These are phyloP conservation scores for Phaffia tasmanica DNA, from an alignment of 768 basidiomycete genomes.

Conservation along the genomic window DNA sequence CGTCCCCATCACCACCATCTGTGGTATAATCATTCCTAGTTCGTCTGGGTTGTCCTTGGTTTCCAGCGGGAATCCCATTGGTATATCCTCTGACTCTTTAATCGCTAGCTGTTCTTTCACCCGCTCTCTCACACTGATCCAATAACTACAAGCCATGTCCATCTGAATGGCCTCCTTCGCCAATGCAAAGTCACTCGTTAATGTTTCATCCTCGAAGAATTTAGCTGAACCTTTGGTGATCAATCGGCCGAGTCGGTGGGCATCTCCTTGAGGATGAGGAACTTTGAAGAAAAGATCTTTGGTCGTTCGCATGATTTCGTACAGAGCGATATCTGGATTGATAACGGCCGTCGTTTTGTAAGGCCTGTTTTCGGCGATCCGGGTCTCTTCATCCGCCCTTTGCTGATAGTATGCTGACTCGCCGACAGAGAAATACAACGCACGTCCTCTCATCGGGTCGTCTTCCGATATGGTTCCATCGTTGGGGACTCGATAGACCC, in stretches of 20 bases:
- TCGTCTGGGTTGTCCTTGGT: conserved; percentile 12
- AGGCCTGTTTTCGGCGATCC: neutral
- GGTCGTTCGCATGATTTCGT: conserved; percentile 43
- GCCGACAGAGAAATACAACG: neutral
- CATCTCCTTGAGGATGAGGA: conserved; percentile 91
- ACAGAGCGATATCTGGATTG: conserved; percentile 54
- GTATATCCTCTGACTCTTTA: conserved; percentile 49
- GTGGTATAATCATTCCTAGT: conserved; percentile 79
- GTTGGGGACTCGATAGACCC: conserved; percentile 69
- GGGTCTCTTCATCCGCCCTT: conserved; percentile 7
- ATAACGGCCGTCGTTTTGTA: conserved; percentile 40
- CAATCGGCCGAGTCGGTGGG: conserved; percentile 88
- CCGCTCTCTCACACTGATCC: conserved; percentile 88
- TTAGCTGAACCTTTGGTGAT: conserved; percentile 80
- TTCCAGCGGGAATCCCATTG: conserved; percentile 47
- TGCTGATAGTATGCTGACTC: neutral
- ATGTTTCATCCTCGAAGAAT: conserved; percentile 71
- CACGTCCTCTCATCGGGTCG: neutral
- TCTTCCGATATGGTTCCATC: conserved; percentile 15
- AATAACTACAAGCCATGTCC: conserved; percentile 92
- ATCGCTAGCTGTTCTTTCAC: conserved; percentile 87
- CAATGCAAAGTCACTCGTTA: conserved; percentile 61
- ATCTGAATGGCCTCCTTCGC: conserved; percentile 77
- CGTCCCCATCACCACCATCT: conserved; percentile 96
- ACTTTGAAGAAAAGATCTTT: conserved; percentile 73